Percentiles rank a stretch among this genome's conserved stretches.
phyloP scores from a whole-genome alignment of 495 filamentous ascomycete species.

The Staphylotrichum longicolle region DNA sequence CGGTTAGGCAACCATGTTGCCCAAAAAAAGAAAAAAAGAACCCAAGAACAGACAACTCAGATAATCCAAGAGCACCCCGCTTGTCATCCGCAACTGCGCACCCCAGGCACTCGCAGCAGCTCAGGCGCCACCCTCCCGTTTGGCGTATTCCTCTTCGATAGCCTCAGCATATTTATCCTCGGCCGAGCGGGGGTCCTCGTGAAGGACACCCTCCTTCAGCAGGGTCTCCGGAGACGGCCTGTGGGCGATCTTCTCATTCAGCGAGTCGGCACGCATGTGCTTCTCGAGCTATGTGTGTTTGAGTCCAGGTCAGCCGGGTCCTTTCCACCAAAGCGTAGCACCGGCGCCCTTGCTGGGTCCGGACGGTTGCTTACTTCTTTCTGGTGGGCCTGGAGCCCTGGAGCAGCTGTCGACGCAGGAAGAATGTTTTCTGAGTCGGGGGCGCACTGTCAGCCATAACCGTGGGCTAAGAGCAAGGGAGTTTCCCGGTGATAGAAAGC shows the following conservation, averaged over 20 bases:
- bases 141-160: slow-evolving; percentile 52
- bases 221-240: slow-evolving; percentile 72
- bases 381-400: slow-evolving; percentile 71
- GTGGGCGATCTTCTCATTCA: slow-evolving; percentile 78
- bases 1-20: no score
- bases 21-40: no score
- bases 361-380: slow-evolving; percentile 49
- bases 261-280: slow-evolving; percentile 77
- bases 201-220: slow-evolving; percentile 72
- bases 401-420: slow-evolving; percentile 69
- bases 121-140: slow-evolving; percentile 49
- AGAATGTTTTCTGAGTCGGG: slow-evolving; percentile 68
- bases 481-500: slow-evolving; percentile 6
- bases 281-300: slow-evolving; percentile 56
- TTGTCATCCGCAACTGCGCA: no score
- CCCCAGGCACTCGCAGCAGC: no score
- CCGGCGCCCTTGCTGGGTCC: no score
- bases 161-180: slow-evolving; percentile 51
- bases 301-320: neutral
- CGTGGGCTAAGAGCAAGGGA: no score
- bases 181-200: slow-evolving; percentile 56
- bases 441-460: slow-evolving; percentile 14
- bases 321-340: no score
- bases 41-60: neutral
- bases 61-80: no score